Base-by-base conservation (phyloP, 495 filamentous ascomycete genomes). In the Barbatosphaeria neglecta region DNA sequence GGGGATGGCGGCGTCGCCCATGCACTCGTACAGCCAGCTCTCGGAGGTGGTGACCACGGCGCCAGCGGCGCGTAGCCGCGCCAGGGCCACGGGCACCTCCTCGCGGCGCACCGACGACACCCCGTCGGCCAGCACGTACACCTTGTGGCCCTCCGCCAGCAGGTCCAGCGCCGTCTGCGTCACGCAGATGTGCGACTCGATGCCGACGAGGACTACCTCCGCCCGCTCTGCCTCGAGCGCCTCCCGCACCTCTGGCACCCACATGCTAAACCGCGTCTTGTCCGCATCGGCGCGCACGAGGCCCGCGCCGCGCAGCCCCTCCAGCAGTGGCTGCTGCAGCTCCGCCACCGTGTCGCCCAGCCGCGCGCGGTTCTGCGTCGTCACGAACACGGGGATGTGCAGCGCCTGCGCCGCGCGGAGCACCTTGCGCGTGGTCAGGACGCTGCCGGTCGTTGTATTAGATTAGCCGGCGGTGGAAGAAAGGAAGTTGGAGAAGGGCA, bases 141-240 rank as follows among this genome's bases (percentile, higher is more conserved):
- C 90, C 38, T 75, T 66, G 62, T 95, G 86, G 0, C 86, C 87
- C 1, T 75, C 73, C 39, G 60, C 65, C 4, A 93, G 60, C 20
- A 94, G 59, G 64, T 96, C 92, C 2, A 97, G 71, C 23, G 85
- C 78, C 19, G 90, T 96, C 69, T 96, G 90, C 50, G 86, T 87
- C 3, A 98, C 81, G 66, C 92, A 98, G 57, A 98, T 90, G 61
- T 98, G 92, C 20, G 77, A 75, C 64, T 98, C 92, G 56, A 98
- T 94, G 9, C 92, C 92, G 6, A 93, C 82, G 44, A 90, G 72
- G 10, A 73, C 80, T 18, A 86, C 63, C 23, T 70, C 17, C 2
- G 43, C 16, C 9, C 15, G 9, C 10, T 44, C n/a, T 2, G 61
- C 41, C 4, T 61, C 56, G 15, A 80, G 62, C 17, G 75, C 68